A percentile compares a stretch with the other conserved stretches of the same genome.
phyloP scores from a whole-genome alignment of 305 asterid species.

The Solanum aculeatissimum region DNA sequence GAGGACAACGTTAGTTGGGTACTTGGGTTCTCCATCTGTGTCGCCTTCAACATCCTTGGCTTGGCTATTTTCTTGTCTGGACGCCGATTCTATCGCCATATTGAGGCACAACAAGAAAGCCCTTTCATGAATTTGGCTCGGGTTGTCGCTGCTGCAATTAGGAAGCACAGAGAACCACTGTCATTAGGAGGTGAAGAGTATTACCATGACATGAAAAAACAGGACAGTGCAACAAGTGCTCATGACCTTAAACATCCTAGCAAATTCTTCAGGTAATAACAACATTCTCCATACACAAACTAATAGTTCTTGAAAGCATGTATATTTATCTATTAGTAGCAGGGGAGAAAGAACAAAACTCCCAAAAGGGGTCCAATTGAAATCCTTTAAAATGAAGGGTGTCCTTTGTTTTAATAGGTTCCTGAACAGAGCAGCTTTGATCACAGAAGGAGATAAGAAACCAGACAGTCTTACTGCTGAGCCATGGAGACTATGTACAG shows the following conservation, averaged over 20 bases:
- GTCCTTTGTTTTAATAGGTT: conserved; percentile 22
- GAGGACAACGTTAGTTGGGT: conserved; percentile 58
- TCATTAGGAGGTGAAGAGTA: conserved; percentile 23
- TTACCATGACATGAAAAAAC: conserved; percentile 7
- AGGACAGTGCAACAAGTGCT: background rate
- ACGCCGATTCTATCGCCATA: conserved; percentile 22
- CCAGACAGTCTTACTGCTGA: conserved; percentile 9
- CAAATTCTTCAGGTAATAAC: conserved; percentile 28
- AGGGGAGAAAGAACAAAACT: background rate
- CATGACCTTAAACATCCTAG: conserved; percentile 12
- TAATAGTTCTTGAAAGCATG: background rate
- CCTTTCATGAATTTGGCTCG: conserved; percentile 44
- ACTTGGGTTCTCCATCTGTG: conserved; percentile 39
- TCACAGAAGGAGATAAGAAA: conserved; percentile 25
- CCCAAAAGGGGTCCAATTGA: background rate
- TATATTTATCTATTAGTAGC: background rate
- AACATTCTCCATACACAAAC: background rate
- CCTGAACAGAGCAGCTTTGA: conserved; percentile 58
- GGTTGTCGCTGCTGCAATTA: conserved; percentile 30
- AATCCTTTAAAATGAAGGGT: background rate
- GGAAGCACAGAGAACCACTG: conserved; percentile 13
- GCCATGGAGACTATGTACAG: conserved; percentile 40
- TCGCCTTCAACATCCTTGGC: conserved; percentile 38
- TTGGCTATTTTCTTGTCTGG: conserved; percentile 35
- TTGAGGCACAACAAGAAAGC: conserved; percentile 37